Evolutionary conservation across 2,329 filamentous ascomycete species (phyloP), one percentile per base, ranked within the genome.

Genomic region (Aspergillus pseudoviridinutans): DNA sequence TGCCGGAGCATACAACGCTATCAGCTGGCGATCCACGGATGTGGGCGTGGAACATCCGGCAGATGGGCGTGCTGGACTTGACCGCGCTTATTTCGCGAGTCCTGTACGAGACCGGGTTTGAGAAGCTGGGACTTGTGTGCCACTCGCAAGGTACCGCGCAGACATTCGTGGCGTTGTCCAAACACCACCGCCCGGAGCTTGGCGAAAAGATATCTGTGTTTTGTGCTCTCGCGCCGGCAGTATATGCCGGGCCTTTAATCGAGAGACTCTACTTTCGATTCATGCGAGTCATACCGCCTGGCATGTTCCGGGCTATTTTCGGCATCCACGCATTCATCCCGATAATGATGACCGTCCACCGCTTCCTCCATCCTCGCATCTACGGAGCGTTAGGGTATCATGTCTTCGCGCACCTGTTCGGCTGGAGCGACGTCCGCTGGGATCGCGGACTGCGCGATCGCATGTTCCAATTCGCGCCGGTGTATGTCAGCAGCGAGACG

Each of bases 1-100:
- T 83, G 0, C 92, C 93, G 0, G 84, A 86, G 62, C 93, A 97
- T 69, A 83, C 81, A 2, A 75, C 87, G 24, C 82, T 97, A 42
- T 76, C 84, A 2, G 86, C 89, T 63, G 78, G 78, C 3, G 93
- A 97, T 68, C 92, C 93, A 1, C 84, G 92, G 29, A 95, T 97
- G 90, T 97, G 93, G 93, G 86, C 87, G 44, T 97, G 93, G 93
- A 96, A 96, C 64, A 95, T 97, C 55, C 85, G 90, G 0, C 91
- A 96, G 68, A 95, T 97, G 89, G 93, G 92, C 3, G 87, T 92
- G 1, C 85, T 95, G 69, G 93, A 97, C 70, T 81, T 97, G 2
- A 83, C 92, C 0, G 92, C 92, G 0, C 81, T 97, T 35, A 83
- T 89, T 1, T 90, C 88, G 0, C 86, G 90, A 5, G 90, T 97